phyloP scores from a whole-genome alignment of 306 rosid genomes.

The Betula pendula region DNA sequence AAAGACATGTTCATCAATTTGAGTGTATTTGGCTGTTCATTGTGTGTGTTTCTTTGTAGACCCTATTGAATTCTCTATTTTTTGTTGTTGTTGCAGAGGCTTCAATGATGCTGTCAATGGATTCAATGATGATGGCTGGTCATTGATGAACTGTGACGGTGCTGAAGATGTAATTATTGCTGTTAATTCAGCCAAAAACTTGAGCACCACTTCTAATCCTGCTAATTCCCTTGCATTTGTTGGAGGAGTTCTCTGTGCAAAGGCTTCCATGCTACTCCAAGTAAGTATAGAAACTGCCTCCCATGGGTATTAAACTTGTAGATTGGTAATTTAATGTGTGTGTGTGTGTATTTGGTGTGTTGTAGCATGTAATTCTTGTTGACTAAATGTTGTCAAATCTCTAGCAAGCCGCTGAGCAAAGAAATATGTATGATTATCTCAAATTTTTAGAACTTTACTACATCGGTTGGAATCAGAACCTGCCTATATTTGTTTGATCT shows the following conservation, averaged over 20 bases:
- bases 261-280: conserved; percentile 97
- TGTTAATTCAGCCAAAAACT: conserved; percentile 72
- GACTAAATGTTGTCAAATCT: neutral
- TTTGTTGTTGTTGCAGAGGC: conserved; percentile 51
- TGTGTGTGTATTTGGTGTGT: too few relatives aligned
- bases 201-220: conserved; percentile 61
- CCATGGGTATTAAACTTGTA: neutral
- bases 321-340: neutral
- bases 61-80: neutral
- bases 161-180: conserved; percentile 88
- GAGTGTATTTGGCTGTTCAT: neutral
- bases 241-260: conserved; percentile 95
- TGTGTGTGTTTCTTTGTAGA: neutral
- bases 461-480: neutral
- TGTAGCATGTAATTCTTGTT: neutral
- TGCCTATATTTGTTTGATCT: neutral
- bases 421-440: neutral
- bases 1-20: neutral
- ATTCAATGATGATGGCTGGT: conserved; percentile 94
- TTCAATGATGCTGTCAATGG: conserved; percentile 97
- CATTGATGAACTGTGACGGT: conserved; percentile 76
- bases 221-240: conserved; percentile 67
- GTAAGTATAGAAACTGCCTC: conserved; percentile 46
- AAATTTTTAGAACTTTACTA: neutral
- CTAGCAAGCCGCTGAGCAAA: neutral